Conservation (phyloP, 441 rosid species). For the Daphne laureola region DNA sequence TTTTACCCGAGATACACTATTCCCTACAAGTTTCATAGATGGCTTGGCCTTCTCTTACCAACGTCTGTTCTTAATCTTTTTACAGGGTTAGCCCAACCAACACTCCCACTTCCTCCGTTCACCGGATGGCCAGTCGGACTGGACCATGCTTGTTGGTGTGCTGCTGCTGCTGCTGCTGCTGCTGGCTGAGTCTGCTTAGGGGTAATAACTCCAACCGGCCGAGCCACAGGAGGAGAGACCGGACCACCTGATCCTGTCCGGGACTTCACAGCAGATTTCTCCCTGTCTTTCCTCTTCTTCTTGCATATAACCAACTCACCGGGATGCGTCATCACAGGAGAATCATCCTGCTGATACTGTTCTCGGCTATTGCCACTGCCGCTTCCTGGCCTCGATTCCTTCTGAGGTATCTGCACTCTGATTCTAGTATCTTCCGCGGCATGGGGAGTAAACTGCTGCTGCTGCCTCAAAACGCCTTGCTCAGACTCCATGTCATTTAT, state of each 20-base stretch:
- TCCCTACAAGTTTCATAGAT: constrained; percentile 34
- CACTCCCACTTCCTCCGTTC: constrained; percentile 51
- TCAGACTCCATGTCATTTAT: constrained; percentile 62
- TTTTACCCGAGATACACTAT: constrained; percentile 19
- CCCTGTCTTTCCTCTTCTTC: constrained; percentile 98
- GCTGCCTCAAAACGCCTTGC: constrained; percentile 42
- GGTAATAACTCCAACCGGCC: constrained; percentile 43
- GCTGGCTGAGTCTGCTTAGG: constrained; percentile 40
- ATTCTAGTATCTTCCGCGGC: constrained; percentile 55
- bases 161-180: constrained; percentile 20
- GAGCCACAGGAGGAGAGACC: constrained; percentile 73
- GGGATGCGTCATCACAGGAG: constrained; percentile 68
- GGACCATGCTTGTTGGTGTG: constrained; percentile 62
- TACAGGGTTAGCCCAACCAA: constrained; percentile 99
- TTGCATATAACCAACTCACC: constrained; percentile 96
- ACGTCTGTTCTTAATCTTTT: constrained; percentile 94
- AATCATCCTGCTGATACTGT: constrained; percentile 51
- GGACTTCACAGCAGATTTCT: constrained; percentile 55
- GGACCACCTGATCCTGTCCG: constrained; percentile 70
- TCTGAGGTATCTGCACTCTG: constrained; percentile 57
- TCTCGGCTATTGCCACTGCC: constrained; percentile 45
- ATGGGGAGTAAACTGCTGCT: constrained; percentile 38
- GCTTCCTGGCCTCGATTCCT: constrained; percentile 59
- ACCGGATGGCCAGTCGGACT: constrained; percentile 54
- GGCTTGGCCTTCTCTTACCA: constrained; percentile 93